Conservation (phyloP, 169 alveolate genomes). For the Plasmodium chabaudi region DNA sequence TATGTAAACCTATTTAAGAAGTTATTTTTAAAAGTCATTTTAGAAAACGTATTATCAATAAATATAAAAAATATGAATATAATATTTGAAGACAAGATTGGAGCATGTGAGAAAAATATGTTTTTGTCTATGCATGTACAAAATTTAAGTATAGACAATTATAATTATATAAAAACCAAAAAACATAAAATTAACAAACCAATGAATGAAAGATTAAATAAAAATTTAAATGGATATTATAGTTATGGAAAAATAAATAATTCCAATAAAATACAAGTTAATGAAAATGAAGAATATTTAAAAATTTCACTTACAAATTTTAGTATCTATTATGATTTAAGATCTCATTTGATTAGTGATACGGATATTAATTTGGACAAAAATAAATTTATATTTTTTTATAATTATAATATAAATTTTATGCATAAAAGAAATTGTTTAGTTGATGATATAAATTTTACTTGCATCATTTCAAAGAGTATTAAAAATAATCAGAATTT, state of each 20-base stretch:
- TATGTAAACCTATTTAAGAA: neutral
- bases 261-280: neutral
- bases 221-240: neutral
- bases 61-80: slow-evolving; percentile 40
- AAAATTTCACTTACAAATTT: neutral
- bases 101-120: neutral
- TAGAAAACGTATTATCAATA: slow-evolving; percentile 5
- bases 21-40: neutral
- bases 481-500: neutral
- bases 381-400: slow-evolving; percentile 35
- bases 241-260: neutral
- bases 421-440: slow-evolving; percentile 42
- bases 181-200: slow-evolving; percentile 1
- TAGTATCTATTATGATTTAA: slow-evolving; percentile 24
- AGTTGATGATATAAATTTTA: neutral
- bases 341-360: slow-evolving; percentile 19
- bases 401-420: slow-evolving; percentile 45
- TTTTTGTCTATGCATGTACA: slow-evolving; percentile 17
- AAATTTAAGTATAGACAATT: slow-evolving; percentile 19
- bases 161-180: slow-evolving; percentile 9
- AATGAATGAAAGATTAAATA: neutral
- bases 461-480: slow-evolving; percentile 11
- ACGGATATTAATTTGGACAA: slow-evolving; percentile 15
- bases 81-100: slow-evolving; percentile 31
- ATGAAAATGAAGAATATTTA: slow-evolving; percentile 10